These are phyloP conservation scores for Zoysia matrella DNA, from an alignment of 202 grass and related monocot species.

Conservation along the genomic window DNA sequence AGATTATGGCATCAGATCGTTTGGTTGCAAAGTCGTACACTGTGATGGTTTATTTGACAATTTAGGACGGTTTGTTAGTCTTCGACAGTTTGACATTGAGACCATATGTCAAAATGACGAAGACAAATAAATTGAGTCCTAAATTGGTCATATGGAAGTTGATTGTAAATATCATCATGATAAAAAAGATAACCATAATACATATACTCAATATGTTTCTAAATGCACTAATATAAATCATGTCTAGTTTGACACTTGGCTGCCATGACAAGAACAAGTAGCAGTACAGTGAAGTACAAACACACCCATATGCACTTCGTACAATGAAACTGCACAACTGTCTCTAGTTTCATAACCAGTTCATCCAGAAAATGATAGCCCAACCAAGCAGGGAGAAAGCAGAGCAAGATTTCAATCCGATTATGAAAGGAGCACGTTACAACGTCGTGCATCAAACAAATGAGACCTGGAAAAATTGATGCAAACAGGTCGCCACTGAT, in stretches of 20 bases:
- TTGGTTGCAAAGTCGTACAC: not conserved
- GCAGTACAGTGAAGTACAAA: slow-evolving; percentile 30
- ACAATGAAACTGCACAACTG: not conserved
- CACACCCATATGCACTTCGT: not conserved
- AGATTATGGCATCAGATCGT: not conserved
- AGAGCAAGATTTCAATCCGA: slow-evolving; percentile 13
- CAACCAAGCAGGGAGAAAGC: slow-evolving; percentile 24
- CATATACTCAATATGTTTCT: not conserved
- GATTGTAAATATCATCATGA: too few species aligned
- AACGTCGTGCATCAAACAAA: not conserved
- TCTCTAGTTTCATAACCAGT: slow-evolving; percentile 6
- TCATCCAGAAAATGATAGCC: slow-evolving; percentile 28
- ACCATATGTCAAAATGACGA: too few species aligned
- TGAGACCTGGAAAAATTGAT: slow-evolving; percentile 27
- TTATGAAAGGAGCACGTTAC: not conserved
- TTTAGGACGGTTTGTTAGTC: too few species aligned
- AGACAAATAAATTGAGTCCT: too few species aligned
- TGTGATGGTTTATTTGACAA: too few species aligned
- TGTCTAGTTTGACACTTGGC: not conserved
- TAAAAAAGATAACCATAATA: not conserved
- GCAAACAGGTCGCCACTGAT: slow-evolving; percentile 49
- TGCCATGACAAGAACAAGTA: slow-evolving; percentile 17
- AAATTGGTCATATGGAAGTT: too few species aligned
- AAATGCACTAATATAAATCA: not conserved
- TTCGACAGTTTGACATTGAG: too few species aligned